These are phyloP conservation scores for Suhomyces kilbournensis DNA, from an alignment of 805 yeast genomes.

Conservation along the genomic window DNA sequence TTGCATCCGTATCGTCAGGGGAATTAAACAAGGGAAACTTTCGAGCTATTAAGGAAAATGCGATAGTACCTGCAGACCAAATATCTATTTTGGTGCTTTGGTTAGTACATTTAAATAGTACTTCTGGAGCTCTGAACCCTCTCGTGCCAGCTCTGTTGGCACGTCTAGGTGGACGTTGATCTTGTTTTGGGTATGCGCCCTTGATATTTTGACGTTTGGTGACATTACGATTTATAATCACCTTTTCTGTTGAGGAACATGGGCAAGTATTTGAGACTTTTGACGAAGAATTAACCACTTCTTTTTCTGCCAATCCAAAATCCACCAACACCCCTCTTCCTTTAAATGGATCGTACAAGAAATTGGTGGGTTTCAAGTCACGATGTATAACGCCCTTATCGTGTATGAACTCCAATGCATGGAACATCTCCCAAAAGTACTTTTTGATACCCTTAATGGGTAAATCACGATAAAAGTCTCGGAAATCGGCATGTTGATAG, in stretches of 20 bases:
- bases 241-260: conserved; percentile 45
- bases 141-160: conserved; percentile 97
- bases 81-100: conserved; percentile 81
- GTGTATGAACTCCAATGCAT: conserved; percentile 66
- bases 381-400: conserved; percentile 41
- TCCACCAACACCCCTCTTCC: conserved; percentile 83
- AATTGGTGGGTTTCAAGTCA: conserved; percentile 57
- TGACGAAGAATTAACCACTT: conserved; percentile 10
- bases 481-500: conserved; percentile 85
- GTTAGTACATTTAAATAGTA: conserved; percentile 77
- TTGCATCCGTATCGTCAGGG: conserved; percentile 88
- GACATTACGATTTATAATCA: conserved; percentile 13
- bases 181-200: conserved; percentile 77
- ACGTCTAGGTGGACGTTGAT: conserved; percentile 80
- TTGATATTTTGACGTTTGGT: conserved; percentile 29
- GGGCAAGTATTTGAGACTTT: conserved; percentile 47
- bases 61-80: conserved; percentile 91
- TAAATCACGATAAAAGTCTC: conserved; percentile 78
- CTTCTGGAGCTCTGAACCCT: conserved; percentile 95
- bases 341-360: conserved; percentile 62
- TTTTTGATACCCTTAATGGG: conserved; percentile 75
- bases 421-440: conserved; percentile 76
- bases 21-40: conserved; percentile 94
- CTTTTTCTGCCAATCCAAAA: conserved; percentile 83
- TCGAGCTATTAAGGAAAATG: conserved; percentile 71